phyloP scores from a whole-genome alignment of 768 basidiomycete species.

The Pleurotus cornucopiae region DNA sequence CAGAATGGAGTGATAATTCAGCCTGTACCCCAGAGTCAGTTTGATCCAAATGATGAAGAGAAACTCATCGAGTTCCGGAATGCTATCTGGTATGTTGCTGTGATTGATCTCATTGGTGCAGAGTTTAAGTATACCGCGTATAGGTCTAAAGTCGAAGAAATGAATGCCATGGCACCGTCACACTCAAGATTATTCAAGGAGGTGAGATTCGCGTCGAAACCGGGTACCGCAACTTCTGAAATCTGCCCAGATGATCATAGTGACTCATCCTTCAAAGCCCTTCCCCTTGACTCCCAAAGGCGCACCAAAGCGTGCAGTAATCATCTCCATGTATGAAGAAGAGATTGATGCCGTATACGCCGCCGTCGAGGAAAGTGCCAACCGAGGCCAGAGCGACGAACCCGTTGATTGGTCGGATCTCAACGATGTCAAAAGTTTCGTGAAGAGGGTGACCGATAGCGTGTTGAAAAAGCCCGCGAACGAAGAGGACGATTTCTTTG shows the following conservation, averaged over 20 bases:
- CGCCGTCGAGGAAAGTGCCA: conserved; percentile 4
- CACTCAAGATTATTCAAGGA: conserved; percentile 14
- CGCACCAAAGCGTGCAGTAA: conserved; percentile 30
- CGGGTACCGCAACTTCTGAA: not conserved
- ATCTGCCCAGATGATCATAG: conserved; percentile 21
- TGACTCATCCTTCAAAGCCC: conserved; percentile 29
- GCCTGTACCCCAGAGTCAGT: conserved; percentile 15
- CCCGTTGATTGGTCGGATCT: conserved; percentile 12
- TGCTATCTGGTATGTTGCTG: conserved; percentile 23
- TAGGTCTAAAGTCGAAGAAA: conserved; percentile 40
- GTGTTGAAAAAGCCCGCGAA: conserved; percentile 19
- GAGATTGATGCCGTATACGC: conserved; percentile 37
- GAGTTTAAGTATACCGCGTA: not conserved
- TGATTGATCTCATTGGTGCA: not conserved
- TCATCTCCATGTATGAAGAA: conserved; percentile 25
- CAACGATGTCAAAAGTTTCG: conserved; percentile 16
- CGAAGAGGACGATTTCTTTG: conserved; percentile 26
- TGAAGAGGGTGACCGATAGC: conserved; percentile 22
- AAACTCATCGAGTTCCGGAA: conserved; percentile 27
- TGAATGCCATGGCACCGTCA: conserved; percentile 41
- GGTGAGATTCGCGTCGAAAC: not conserved
- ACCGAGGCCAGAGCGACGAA: conserved; percentile 8
- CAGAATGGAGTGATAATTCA: conserved; percentile 28
- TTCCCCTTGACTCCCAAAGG: conserved; percentile 24
- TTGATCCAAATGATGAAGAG: conserved; percentile 24